phyloP scores from a whole-genome alignment of 495 filamentous ascomycete species.

The Aspergillus olivimuriae region DNA sequence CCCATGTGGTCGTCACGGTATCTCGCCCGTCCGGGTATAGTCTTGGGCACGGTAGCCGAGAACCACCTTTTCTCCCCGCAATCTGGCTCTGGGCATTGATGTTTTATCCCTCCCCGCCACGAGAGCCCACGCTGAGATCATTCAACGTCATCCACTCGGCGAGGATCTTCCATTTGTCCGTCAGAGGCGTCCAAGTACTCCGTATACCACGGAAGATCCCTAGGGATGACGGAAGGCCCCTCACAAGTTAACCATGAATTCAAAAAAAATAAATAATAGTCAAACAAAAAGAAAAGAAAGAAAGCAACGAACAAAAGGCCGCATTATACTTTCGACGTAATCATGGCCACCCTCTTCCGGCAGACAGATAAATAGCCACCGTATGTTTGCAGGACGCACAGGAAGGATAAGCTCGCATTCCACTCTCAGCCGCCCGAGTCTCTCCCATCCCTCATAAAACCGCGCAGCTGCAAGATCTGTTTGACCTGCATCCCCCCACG shows the following conservation, averaged over 20 bases:
- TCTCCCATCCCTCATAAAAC: background rate
- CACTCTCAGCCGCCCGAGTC: too few species aligned
- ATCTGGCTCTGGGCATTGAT: conserved; percentile 9
- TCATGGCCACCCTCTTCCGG: background rate
- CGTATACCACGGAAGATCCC: too few species aligned
- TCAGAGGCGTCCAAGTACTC: too few species aligned
- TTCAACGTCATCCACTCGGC: conserved; percentile 18
- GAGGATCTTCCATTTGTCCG: conserved; percentile 14
- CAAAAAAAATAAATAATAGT: conserved; percentile 1
- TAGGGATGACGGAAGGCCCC: too few species aligned
- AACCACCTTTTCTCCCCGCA: conserved; percentile 16
- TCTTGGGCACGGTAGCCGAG: conserved; percentile 10
- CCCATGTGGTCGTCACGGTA: conserved; percentile 7
- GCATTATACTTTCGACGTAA: too few species aligned
- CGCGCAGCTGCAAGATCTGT: background rate
- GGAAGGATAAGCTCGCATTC: too few species aligned
- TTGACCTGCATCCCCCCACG: background rate
- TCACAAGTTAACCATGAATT: too few species aligned
- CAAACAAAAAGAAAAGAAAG: background rate
- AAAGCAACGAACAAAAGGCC: background rate
- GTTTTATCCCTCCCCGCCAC: background rate
- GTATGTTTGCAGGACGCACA: too few species aligned
- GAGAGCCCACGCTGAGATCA: conserved; percentile 9
- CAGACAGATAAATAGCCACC: background rate
- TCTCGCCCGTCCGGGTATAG: conserved; percentile 11